Base-by-base conservation (phyloP, 148 eudicot species). In the Dianthus caryophyllus region DNA sequence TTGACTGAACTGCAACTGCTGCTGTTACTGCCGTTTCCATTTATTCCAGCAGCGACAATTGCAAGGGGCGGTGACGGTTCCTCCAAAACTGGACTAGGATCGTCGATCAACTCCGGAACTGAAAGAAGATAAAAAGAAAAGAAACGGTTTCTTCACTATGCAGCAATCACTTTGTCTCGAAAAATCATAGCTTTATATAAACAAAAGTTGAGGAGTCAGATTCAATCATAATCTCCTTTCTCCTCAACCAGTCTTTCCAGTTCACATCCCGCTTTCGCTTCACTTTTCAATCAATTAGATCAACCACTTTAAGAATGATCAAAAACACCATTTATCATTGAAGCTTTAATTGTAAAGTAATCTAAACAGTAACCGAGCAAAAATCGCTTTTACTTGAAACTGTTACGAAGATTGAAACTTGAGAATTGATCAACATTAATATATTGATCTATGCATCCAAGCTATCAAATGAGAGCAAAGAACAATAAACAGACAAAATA, bases 401-500 rank as follows among this genome's bases (percentile, higher is more conserved):
- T 43, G 56, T 21, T 44, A 33, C 59, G 51, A 21, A 44, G 43
- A 64, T 18, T 36, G 31, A 46, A 54, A 27, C 46, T 41, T 57
- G 17, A 24, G 9, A 54, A 29, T 21, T 17, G 41, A 38, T 68
- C 47, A 18, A 47, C 61, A 63, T 63, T 41, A 46, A 30, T 13
- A 51, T 41, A 64, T 43, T 39, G 6, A 38, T 27, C 27, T 62
- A 39, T 20, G 22, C 51, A 61, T 50, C 39, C 57, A 27, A 43
- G 31, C 63, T 31, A 71, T 61, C 72, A 77, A 55, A 75, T 46
- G 72, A 74, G 41, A 85, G 82, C 84, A 72, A 66, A 65, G 26
- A 70, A 25, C 71, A 75, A 70, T 49, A 81, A n/a, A 61, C 80
- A 61, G 85, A 84, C 88, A 84, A 85, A 82, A 84, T 10, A 75